Evolutionary conservation across 2,329 filamentous ascomycete species (phyloP).

Genomic region (Hyphodiscus sp.): DNA sequence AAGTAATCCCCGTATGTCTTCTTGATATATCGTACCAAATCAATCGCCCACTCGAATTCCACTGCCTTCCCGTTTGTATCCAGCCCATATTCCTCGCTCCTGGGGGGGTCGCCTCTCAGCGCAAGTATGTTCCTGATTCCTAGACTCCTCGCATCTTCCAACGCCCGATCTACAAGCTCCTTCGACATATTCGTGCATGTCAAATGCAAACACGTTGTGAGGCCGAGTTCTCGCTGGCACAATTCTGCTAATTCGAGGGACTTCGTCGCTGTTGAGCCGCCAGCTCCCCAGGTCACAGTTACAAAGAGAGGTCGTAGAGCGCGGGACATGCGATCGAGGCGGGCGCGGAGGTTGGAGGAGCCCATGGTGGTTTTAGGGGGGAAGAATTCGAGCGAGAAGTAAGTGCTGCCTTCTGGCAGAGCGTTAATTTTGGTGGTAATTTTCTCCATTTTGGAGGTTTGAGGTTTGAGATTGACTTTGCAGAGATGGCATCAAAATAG

Average conservation of each 20-base stretch:
- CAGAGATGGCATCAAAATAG: background rate
- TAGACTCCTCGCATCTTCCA: constrained; percentile 83
- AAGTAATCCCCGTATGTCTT: constrained; percentile 88
- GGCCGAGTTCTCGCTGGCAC: constrained; percentile 82
- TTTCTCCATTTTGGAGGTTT: constrained; percentile 48
- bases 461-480: background rate
- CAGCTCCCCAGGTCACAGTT: constrained; percentile 96
- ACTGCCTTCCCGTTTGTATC: constrained; percentile 57
- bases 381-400: constrained; percentile 99
- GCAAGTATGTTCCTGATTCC: constrained; percentile 94
- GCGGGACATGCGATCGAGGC: constrained; percentile 90
- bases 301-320: constrained; percentile 89
- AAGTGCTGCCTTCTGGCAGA: constrained; percentile 71
- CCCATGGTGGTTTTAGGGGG: constrained; percentile 96
- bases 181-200: constrained; percentile 98
- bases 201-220: constrained; percentile 92
- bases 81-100: constrained; percentile 79
- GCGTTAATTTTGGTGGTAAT: constrained; percentile 94
- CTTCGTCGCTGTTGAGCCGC: constrained; percentile 84
- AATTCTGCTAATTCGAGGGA: constrained; percentile 92
- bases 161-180: constrained; percentile 74
- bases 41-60: constrained; percentile 82
- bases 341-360: constrained; percentile 86
- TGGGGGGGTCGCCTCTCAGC: constrained; percentile 81
- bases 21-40: constrained; percentile 84